phyloP scores from a whole-genome alignment of 495 filamentous ascomycete genomes.

The Hypomontagnella submonticulosa region DNA sequence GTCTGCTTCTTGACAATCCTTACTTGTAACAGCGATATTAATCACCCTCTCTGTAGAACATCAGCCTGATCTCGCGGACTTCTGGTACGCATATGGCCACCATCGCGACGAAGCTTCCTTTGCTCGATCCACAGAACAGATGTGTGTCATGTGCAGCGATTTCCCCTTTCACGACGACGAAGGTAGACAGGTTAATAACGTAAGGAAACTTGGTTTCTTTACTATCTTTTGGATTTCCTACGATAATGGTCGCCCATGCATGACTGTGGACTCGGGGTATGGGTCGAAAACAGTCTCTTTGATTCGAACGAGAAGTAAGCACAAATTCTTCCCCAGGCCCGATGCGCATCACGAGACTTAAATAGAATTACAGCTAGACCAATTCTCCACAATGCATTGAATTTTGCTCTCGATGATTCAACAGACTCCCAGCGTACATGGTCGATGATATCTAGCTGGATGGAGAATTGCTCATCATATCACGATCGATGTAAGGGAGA shows the following conservation, averaged over 20 bases:
- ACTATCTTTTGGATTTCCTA: conserved; percentile 3
- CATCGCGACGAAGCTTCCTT: conserved; percentile 14
- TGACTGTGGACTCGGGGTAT: conserved; percentile 4
- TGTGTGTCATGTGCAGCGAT: conserved; percentile 15
- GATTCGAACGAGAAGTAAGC: not conserved
- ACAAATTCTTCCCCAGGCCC: not conserved
- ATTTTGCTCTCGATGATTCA: conserved; percentile 9
- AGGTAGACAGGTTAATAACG: not conserved
- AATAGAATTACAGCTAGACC: not conserved
- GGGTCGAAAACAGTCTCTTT: conserved; percentile 7
- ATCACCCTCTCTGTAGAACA: not conserved
- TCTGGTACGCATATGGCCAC: not conserved
- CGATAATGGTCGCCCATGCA: not conserved
- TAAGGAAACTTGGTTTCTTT: not conserved
- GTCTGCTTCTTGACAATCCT: not conserved
- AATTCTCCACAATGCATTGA: not conserved
- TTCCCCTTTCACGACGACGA: not conserved
- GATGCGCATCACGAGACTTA: not conserved
- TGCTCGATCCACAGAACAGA: conserved; percentile 2
- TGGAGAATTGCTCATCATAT: not conserved
- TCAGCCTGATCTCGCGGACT: not conserved
- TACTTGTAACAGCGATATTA: not conserved
- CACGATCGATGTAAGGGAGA: not conserved
- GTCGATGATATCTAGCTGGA: conserved; percentile 4
- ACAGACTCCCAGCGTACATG: conserved; percentile 12